These are phyloP conservation scores for Acanthamoeba triangularis DNA, from an alignment of 208 protist species.

Conservation along the genomic window DNA sequence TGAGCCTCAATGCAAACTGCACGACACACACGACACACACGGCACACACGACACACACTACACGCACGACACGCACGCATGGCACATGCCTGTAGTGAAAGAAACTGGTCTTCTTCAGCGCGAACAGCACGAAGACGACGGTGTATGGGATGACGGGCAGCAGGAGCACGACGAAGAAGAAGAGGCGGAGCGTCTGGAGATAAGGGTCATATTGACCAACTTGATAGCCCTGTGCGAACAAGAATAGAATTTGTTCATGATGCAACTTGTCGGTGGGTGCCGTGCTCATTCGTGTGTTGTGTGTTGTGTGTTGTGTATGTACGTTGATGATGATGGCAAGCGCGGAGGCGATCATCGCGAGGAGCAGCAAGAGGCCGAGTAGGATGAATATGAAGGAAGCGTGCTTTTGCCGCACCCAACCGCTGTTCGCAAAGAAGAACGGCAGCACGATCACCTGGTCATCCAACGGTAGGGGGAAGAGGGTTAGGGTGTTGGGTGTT, in stretches of 20 bases:
- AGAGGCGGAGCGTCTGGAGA: slow-evolving; percentile 37
- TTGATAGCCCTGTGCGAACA: not conserved
- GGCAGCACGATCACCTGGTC: not conserved
- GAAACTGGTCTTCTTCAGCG: not conserved
- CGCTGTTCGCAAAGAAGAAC: slow-evolving; percentile 59
- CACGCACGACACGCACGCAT: not conserved
- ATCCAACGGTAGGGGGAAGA: not conserved
- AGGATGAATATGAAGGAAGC: not conserved
- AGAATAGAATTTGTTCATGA: not conserved
- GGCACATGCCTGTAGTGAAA: not conserved
- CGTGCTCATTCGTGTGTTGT: too few species aligned
- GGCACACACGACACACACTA: not conserved
- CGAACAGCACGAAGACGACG: not conserved
- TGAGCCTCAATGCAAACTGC: too few species aligned
- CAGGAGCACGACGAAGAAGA: slow-evolving; percentile 38
- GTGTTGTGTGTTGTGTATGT: not conserved
- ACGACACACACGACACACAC: not conserved
- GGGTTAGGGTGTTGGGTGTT: not conserved
- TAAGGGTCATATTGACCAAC: not conserved
- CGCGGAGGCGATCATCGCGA: not conserved
- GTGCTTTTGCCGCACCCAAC: not conserved
- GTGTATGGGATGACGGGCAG: slow-evolving; percentile 16
- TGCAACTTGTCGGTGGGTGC: not conserved
- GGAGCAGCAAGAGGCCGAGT: not conserved
- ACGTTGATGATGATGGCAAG: slow-evolving; percentile 6